Conservation (phyloP, 2,329 filamentous ascomycete species). For the Fusarium anguioides region DNA sequence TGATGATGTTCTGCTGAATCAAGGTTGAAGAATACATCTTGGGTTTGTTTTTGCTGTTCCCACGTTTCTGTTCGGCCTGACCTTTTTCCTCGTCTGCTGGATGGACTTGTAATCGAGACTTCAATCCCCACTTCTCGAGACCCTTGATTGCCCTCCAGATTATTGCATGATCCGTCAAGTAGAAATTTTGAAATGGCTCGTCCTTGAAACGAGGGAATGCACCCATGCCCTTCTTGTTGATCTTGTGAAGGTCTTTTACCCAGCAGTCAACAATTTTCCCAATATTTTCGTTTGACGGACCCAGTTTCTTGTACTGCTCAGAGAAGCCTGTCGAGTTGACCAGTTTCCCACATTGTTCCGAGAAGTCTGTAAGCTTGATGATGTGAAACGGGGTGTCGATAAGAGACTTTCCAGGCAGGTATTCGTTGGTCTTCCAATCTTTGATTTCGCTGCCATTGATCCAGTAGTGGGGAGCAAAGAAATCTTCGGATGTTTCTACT, state of each 20-base stretch:
- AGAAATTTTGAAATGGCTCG: neutral
- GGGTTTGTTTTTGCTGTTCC: too few species aligned
- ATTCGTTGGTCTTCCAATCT: accelerated
- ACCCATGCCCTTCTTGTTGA: neutral
- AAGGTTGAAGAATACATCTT: neutral
- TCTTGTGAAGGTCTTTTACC: neutral
- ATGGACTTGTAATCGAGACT: neutral
- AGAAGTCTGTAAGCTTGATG: neutral
- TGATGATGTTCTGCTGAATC: neutral
- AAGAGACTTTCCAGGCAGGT: neutral
- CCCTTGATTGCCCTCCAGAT: too few species aligned
- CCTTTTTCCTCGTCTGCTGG: neutral
- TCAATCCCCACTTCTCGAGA: too few species aligned
- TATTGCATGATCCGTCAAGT: neutral
- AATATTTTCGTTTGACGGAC: too few species aligned
- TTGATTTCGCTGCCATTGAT: neutral
- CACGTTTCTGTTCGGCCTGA: too few species aligned
- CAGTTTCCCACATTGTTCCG: neutral
- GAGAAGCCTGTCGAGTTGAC: too few species aligned
- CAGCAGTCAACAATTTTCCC: neutral
- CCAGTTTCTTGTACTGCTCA: too few species aligned
- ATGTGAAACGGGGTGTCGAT: neutral
- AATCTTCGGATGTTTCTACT: accelerated
- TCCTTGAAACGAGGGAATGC: neutral
- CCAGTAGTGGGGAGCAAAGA: neutral